Base-by-base conservation (phyloP, 2,329 filamentous ascomycete species). In the Fusarium sp. region DNA sequence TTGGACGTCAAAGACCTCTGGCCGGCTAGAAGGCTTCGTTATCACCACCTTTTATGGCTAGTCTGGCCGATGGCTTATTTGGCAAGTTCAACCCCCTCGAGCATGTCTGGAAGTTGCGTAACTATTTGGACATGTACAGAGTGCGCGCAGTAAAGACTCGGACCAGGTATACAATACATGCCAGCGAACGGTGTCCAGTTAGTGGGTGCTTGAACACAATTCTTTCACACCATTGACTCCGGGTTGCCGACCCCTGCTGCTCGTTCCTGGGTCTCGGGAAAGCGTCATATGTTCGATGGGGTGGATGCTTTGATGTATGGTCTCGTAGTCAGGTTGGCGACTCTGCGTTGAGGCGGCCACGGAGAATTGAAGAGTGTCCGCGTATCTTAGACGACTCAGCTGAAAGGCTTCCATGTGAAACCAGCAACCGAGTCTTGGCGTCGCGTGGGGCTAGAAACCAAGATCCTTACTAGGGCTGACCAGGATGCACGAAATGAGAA, bases 401-500 rank as follows among this genome's bases (percentile, higher is more conserved):
- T 34, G 25, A 65, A 48, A 52, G 24, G 27, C 44, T 47, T 56
- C 51, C 32, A 67, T 62, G 32, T 49, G 52, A 53, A 55, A 65
- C 49, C 44, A 62, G 58, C 58, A 69, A 51, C 52, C 41, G 59
- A 62, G 60, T 34, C 62, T 68, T 71, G 63, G 58, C 54, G 52
- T 70, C 46, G 68, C 65, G 65, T 74, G 70, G 64, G 72, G 68
- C 56, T 22, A 24, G 52, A 59, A 51, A 59, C 54, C 45, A 59
- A 61, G 62, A 64, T 46, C 62, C 54, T 62, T 66, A 61, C 72
- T 72, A 70, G 65, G 70, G 65, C 70, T 70, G 72, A 71, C 62
- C 56, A 69, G 67, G 48, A 64, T 74, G 71, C 63, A 67, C 45
- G 62, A 67, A 67, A 67, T 62, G 56, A 67, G 57, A 60, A 57